Evolutionary conservation across 2,329 filamentous ascomycete genomes (phyloP).

Genomic region (Monosporascus sp.): DNA sequence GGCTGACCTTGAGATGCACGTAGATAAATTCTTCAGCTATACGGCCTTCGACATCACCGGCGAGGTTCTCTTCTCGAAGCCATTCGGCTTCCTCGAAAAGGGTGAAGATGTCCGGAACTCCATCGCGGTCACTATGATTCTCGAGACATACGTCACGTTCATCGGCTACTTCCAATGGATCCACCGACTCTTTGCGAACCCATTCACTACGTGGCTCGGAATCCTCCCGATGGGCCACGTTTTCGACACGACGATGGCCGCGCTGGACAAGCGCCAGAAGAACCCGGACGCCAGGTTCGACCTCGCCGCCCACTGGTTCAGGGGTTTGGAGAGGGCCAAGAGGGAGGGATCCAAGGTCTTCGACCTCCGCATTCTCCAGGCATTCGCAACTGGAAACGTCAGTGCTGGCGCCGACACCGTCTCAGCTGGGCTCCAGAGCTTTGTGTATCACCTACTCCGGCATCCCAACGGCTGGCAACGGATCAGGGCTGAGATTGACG

Average conservation of each 20-base stretch:
- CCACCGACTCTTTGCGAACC: conserved; percentile 13
- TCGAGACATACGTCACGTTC: conserved; percentile 3
- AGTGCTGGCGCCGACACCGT: conserved; percentile 7
- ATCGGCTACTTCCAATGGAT: conserved; percentile 8
- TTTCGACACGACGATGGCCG: conserved; percentile 5
- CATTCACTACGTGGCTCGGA: conserved; percentile 7
- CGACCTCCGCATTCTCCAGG: conserved; percentile 1
- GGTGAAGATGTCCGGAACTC: conserved; percentile 21
- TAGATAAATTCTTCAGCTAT: conserved; percentile 19
- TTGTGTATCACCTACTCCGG: conserved; percentile 5
- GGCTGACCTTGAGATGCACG: conserved; percentile 4
- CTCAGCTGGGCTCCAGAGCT: conserved; percentile 3
- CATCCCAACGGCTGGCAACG: conserved; percentile 4
- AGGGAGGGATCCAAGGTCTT: conserved; percentile 1
- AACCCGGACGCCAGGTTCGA: conserved; percentile 9
- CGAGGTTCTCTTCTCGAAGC: conserved; percentile 24
- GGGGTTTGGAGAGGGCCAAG: conserved; percentile 6
- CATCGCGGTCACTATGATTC: conserved; percentile 9
- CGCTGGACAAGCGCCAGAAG: conserved; percentile 3
- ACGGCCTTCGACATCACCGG: conserved; percentile 27
- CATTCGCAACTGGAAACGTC: conserved; percentile 2
- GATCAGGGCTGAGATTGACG: conserved; percentile 9
- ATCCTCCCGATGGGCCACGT: conserved; percentile 10
- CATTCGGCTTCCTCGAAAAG: conserved; percentile 23
- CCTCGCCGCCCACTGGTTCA: conserved; percentile 10